phyloP scores from a whole-genome alignment of 495 filamentous ascomycete species.

The Xylaria venustula region DNA sequence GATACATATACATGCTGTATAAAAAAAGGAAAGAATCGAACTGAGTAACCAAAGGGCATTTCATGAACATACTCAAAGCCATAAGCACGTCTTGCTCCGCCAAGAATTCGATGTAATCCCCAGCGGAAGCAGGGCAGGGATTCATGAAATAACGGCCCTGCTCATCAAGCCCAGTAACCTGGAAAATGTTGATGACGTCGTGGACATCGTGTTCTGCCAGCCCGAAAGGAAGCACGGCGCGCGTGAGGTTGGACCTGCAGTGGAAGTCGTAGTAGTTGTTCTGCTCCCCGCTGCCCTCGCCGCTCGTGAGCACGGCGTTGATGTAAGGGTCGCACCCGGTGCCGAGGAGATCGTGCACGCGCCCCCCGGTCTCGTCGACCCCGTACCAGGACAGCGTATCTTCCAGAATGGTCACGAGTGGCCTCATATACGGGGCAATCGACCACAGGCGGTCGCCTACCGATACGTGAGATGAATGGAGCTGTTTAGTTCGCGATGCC shows the following conservation, averaged over 20 bases:
- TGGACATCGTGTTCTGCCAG: constrained; percentile 72
- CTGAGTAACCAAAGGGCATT: no score
- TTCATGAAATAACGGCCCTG: constrained; percentile 76
- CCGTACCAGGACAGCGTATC: constrained; percentile 63
- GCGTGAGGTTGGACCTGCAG: constrained; percentile 77
- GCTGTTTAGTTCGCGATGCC: constrained; percentile 74
- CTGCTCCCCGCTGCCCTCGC: constrained; percentile 4
- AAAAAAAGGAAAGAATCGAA: constrained; percentile 38
- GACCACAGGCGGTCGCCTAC: constrained; percentile 73
- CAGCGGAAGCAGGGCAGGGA: constrained; percentile 62
- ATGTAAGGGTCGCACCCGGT: constrained; percentile 77
- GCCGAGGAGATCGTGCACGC: constrained; percentile 72
- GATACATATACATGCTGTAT: background rate
- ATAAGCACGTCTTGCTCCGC: constrained; percentile 73
- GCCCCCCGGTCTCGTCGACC: constrained; percentile 52
- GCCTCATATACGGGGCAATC: constrained; percentile 71
- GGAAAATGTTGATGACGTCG: constrained; percentile 80
- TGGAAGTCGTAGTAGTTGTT: constrained; percentile 63
- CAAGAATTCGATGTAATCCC: constrained; percentile 74
- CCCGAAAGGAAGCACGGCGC: constrained; percentile 65
- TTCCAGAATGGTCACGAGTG: constrained; percentile 66
- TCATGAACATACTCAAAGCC: constrained; percentile 56
- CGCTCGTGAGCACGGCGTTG: constrained; percentile 65
- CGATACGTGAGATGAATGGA: constrained; percentile 70
- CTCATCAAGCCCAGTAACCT: constrained; percentile 71